Evolutionary conservation across 768 basidiomycete species (phyloP), one percentile per base, ranked within the genome.

Genomic region (Strobilomyces confusus): DNA sequence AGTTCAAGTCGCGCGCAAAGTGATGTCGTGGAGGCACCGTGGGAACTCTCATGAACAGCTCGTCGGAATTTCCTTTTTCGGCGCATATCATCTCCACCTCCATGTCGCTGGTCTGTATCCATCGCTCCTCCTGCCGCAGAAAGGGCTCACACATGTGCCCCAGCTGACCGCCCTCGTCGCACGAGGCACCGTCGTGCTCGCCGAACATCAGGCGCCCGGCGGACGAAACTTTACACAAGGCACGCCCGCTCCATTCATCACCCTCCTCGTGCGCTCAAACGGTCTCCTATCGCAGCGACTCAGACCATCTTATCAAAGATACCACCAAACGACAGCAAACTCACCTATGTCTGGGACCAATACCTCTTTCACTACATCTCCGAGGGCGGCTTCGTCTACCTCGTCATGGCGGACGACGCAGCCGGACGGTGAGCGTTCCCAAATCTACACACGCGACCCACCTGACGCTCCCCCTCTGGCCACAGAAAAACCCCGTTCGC

Each of bases 321-420:
- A 66, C 94, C 95, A 1, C 94, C 92, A 4, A 92, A 92, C 66
- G 83, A 74, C 68, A 87, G 85, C 74, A 89, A 89, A 70, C 75
- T 87, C 52, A 85, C 85, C 51, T 92, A 93, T 77, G 89, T 87
- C 52, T 92, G 90, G 91, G 91, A 92, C 63, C 86, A 94, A 72
- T 95, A 89, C 64, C 77, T 95, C 11, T 95, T 98, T 64, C 94
- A 98, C 72, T 97, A 98, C 71, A 80, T 95, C 59, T 89, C 91
- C 6, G 91, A 92, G 58, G 86, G 84, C 17, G 92, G 92, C 0
- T 84, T 90, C 67, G 85, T 86, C 34, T 95, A 88, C 69, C 80
- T 98, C 22, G 90, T 94, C 50, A 94, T 99, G 86, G 92, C 92
- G 6, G 93, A 98, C 66, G 95, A 98, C 68, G 79, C 86, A 37